Percentiles rank a stretch among this genome's conserved stretches.
Conservation (phyloP, 495 filamentous ascomycete genomes). For the Talaromyces trachyspermus region DNA sequence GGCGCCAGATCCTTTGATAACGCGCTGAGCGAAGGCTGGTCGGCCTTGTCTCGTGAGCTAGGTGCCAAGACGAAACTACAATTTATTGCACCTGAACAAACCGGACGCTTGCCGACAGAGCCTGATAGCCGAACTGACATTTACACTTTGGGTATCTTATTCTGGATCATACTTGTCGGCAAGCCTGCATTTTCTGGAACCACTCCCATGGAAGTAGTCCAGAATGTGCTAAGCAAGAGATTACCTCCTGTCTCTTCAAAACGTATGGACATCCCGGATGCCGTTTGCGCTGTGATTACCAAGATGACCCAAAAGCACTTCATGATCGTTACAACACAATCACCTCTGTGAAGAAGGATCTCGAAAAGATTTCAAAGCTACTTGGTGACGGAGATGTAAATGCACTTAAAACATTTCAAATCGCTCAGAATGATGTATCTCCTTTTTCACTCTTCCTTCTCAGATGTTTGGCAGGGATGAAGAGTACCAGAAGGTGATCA, state of each 20-base stretch:
- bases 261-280: constrained; percentile 73
- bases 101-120: constrained; percentile 79
- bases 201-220: constrained; percentile 78
- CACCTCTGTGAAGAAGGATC: constrained; percentile 70
- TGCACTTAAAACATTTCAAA: constrained; percentile 58
- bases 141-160: constrained; percentile 77
- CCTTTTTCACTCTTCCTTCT: constrained; percentile 75
- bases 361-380: constrained; percentile 59
- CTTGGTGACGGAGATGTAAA: constrained; percentile 67
- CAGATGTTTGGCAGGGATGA: constrained; percentile 70
- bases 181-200: constrained; percentile 68
- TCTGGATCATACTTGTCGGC: constrained; percentile 78
- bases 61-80: constrained; percentile 79
- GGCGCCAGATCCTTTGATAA: constrained; percentile 81
- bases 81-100: constrained; percentile 87
- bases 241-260: constrained; percentile 66
- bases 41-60: constrained; percentile 64
- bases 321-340: constrained; percentile 79
- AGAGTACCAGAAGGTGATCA: constrained; percentile 61
- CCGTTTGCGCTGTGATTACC: constrained; percentile 70
- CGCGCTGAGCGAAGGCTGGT: constrained; percentile 80
- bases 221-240: constrained; percentile 70
- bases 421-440: constrained; percentile 76
- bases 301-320: constrained; percentile 86
- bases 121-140: constrained; percentile 87